Percentiles rank a stretch among this genome's conserved stretches.
Evolutionary conservation across 179 eudicot genomes (phyloP).

Genomic region (Monotropa hypopitys): DNA sequence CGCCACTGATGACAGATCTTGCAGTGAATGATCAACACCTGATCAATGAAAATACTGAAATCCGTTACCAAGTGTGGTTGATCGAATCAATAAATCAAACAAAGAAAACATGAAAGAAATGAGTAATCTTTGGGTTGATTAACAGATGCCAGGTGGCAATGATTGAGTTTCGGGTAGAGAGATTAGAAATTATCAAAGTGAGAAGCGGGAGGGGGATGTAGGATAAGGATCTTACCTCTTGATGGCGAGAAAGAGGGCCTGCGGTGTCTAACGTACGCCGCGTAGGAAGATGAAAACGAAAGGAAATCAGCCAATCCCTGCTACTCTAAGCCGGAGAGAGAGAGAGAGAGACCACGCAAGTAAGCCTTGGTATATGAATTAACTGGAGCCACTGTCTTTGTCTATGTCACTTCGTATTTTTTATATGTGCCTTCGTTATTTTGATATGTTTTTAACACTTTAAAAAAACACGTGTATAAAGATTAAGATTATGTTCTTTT

Average conservation of each 20-base stretch:
- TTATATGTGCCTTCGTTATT: too few relatives aligned
- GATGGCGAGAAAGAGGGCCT: slow-evolving; percentile 13
- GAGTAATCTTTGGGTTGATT: neutral
- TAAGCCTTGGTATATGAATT: too few relatives aligned
- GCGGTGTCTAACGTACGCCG: slow-evolving; percentile 15
- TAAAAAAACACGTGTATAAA: too few relatives aligned
- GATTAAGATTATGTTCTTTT: too few relatives aligned
- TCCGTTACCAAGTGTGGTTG: neutral
- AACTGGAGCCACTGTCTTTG: too few relatives aligned
- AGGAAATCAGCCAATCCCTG: slow-evolving; percentile 14
- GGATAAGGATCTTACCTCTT: slow-evolving; percentile 8
- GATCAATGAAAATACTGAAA: neutral
- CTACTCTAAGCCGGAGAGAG: slow-evolving; percentile 6
- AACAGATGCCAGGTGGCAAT: neutral
- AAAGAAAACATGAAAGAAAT: neutral
- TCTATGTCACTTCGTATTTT: too few relatives aligned
- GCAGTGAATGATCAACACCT: neutral
- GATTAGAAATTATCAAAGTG: neutral
- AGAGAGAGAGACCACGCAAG: neutral
- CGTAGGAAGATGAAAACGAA: neutral
- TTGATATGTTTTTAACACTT: too few relatives aligned
- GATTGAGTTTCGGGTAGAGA: neutral
- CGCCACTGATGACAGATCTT: slow-evolving; percentile 10
- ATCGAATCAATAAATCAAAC: neutral
- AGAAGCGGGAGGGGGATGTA: neutral